Base-by-base conservation (phyloP, 257 asterid genomes). In the Salvia rosmarinus region DNA sequence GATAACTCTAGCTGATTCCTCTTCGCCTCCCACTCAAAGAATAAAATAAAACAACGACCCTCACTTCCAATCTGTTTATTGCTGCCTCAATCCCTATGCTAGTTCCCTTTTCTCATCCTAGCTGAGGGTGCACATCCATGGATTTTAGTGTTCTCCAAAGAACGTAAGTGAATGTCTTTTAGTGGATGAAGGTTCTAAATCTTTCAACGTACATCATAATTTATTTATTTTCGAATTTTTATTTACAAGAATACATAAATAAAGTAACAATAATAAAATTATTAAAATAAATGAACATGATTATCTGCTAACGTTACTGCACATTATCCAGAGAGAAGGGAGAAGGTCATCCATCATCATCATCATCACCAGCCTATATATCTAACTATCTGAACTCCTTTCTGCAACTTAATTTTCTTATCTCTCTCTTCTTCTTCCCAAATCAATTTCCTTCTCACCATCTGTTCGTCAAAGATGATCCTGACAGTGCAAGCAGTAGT, bases 401-500 rank as follows among this genome's bases (percentile, higher is more conserved):
- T 42, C 39, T 35, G 35, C 10, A 60, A 16, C 35, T 60, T n/a
- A 52, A 52, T 23, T 47, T 2, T n/a, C 13, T 43, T 4, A 3
- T n/a, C 2, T 19, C 21, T 51, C 59, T 52, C 34, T 52, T 30
- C 20, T n/a, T 7, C 58, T 52, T 20, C 61, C 2, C 20, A 57
- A 14, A 14, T 9, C 0, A 46, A 17, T 12, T 46, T 4, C 14
- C 0, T n/a, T 30, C 13, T 23, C 9, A 47, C 13, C 68, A 63
- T 66, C 21, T 5, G 59, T 12, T 66, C 73, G 58, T 54, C 21
- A 51, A 67, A 32, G 34, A 67, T 32, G 71, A 66, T 66, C 35
- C 55, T 28, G 60, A 34, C 72, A 42, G 13, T 9, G 47, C 14
- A 66, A 50, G 49, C 60, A 66, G 16, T 47, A 8, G 30, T 0